Conservation (phyloP, 495 filamentous ascomycete genomes). For the Rostrohypoxylon terebratum region DNA sequence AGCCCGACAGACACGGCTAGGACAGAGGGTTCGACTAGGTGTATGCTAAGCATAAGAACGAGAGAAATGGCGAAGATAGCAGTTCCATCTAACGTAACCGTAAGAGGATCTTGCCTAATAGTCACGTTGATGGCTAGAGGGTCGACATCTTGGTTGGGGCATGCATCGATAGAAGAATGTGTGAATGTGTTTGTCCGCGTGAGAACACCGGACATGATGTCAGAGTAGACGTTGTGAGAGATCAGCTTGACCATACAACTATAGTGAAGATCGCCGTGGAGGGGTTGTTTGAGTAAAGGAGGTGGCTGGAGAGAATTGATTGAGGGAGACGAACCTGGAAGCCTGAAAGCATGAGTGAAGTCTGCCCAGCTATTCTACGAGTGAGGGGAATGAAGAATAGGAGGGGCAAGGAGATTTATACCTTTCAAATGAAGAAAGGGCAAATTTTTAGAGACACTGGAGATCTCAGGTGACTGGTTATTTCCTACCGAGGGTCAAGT, state of each 20-base stretch:
- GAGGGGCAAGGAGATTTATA: constrained; percentile 28
- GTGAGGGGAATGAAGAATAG: not conserved
- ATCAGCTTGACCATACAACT: constrained; percentile 20
- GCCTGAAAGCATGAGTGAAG: constrained; percentile 35
- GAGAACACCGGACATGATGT: constrained; percentile 40
- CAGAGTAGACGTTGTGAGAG: constrained; percentile 27
- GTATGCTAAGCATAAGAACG: constrained; percentile 60
- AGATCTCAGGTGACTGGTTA: constrained; percentile 18
- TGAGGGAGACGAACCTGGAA: constrained; percentile 9
- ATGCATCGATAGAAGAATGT: constrained; percentile 19
- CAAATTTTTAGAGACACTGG: constrained; percentile 15
- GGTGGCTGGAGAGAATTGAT: not conserved
- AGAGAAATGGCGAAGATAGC: constrained; percentile 58
- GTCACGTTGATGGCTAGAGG: constrained; percentile 52
- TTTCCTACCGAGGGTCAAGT: constrained; percentile 23
- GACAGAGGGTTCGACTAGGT: constrained; percentile 58
- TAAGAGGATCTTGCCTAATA: constrained; percentile 62
- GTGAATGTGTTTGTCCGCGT: constrained; percentile 30
- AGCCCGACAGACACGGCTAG: constrained; percentile 62
- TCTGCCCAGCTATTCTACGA: not conserved
- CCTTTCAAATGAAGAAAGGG: constrained; percentile 17
- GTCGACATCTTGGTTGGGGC: constrained; percentile 28
- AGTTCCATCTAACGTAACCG: constrained; percentile 60
- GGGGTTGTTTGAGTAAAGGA: not conserved
- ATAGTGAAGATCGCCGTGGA: constrained; percentile 4